These are phyloP conservation scores for Aspergillus piperis DNA, from an alignment of 2,329 filamentous ascomycete species.

Conservation along the genomic window DNA sequence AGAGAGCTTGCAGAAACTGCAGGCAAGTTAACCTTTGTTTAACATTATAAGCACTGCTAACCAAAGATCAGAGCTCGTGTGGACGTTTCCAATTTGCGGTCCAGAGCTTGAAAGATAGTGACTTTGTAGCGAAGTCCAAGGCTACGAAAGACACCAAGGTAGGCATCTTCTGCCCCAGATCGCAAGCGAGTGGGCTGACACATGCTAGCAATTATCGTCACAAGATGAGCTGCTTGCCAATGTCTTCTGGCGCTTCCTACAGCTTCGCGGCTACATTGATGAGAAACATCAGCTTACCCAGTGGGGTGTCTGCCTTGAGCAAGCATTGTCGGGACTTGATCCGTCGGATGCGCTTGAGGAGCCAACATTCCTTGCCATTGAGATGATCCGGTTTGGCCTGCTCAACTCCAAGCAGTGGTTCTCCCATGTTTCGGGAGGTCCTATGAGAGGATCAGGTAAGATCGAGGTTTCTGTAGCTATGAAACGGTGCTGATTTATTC, in stretches of 20 bases:
- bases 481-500: conserved; percentile 14
- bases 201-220: conserved; percentile 53
- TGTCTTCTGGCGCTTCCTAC: conserved; percentile 83
- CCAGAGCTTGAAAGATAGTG: conserved; percentile 65
- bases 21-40: conserved; percentile 23
- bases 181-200: conserved; percentile 9
- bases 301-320: conserved; percentile 79
- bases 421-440: conserved; percentile 57
- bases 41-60: conserved; percentile 4
- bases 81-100: conserved; percentile 50
- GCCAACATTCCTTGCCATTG: conserved; percentile 77
- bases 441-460: conserved; percentile 58
- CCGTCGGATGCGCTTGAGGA: conserved; percentile 67
- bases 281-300: conserved; percentile 74
- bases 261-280: conserved; percentile 83
- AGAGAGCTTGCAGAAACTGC: conserved; percentile 43
- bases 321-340: conserved; percentile 65
- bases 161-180: conserved; percentile 11
- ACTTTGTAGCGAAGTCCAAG: conserved; percentile 70
- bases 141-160: conserved; percentile 54
- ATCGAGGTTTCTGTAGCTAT: background rate
- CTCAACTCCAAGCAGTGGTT: conserved; percentile 72
- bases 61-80: conserved; percentile 22
- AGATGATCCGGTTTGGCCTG: conserved; percentile 76
- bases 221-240: conserved; percentile 73